Evolutionary conservation across 2,329 filamentous ascomycete species (phyloP), one percentile per base, ranked within the genome.

Genomic region (Botrytis byssoidea): DNA sequence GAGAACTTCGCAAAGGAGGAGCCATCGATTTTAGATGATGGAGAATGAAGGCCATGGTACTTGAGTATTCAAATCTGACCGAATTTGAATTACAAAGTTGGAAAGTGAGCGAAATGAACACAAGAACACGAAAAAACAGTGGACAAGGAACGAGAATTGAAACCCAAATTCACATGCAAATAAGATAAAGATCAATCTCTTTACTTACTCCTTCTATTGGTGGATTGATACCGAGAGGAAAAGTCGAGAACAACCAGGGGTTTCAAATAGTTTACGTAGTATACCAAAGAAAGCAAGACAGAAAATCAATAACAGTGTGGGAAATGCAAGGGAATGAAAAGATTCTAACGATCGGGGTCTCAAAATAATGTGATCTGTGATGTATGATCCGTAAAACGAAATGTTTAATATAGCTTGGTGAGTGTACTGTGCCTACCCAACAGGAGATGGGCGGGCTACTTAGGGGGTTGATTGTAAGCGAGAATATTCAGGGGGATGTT

Each of bases 1-100:
- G 84, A 89, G 95, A 81, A 76, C 90, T 37, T 77, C 81, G 72
- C 76, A 80, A 72, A 78, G 75, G 68, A 78, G 77, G 66, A 80
- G 78, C 51, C 80, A 82, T 75, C 74, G 81, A 42, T 82, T 81
- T 65, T 82, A 77, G 74, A 63, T 64, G 69, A 42, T n/a, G 40
- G 46, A 29, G n/a, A 61, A 32, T 22, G 29, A 40, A 35, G 18
- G 37, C 22, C 20, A 44, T 29, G 14, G 12, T 66, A 57, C 35
- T 59, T 42, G 9, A 32, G n/a, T 65, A 35, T 42, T 46, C 29
- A 40, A 16, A 32, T 37, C 29, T 40, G 22, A 29, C 10, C 18
- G n/a, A 20, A 44, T 40, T 51, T 67, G 70, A 40, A 57, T 35
- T 20, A 42, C n/a, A 22, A 67, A 44, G 60, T 20, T 2, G 12